These are phyloP conservation scores for Neurospora crassa DNA, from an alignment of 2,329 filamentous ascomycete species.

Conservation along the genomic window DNA sequence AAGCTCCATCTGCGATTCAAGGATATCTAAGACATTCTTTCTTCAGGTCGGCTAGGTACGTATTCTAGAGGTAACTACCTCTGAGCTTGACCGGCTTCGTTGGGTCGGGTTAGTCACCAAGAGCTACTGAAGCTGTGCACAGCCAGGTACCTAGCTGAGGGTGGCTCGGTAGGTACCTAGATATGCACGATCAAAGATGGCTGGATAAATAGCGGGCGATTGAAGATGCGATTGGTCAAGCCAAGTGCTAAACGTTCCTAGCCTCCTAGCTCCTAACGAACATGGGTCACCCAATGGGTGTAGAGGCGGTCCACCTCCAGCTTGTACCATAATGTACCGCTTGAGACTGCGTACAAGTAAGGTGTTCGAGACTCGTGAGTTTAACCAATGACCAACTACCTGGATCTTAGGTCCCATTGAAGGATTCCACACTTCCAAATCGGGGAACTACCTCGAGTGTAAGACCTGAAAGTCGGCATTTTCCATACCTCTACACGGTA, in stretches of 20 bases:
- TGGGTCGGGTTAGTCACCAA: not conserved
- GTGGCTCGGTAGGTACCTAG: too few relatives aligned
- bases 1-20: not conserved
- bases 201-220: not conserved
- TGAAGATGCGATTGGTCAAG: not conserved
- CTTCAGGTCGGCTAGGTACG: not conserved
- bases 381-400: not conserved
- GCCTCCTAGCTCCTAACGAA: not conserved
- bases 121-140: not conserved
- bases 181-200: not conserved
- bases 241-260: not conserved
- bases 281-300: not conserved
- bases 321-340: not conserved
- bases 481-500: too few relatives aligned
- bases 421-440: not conserved
- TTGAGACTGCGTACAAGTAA: too few relatives aligned
- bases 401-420: not conserved
- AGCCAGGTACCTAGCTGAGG: too few relatives aligned
- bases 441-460: not conserved
- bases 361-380: not conserved
- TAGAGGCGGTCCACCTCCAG: not conserved
- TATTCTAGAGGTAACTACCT: too few relatives aligned
- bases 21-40: not conserved
- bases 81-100: too few relatives aligned
- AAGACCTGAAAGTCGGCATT: not conserved